Evolutionary conservation across 2,329 filamentous ascomycete genomes (phyloP), one percentile per base, ranked within the genome.

Genomic region (Fonsecaea erecta): DNA sequence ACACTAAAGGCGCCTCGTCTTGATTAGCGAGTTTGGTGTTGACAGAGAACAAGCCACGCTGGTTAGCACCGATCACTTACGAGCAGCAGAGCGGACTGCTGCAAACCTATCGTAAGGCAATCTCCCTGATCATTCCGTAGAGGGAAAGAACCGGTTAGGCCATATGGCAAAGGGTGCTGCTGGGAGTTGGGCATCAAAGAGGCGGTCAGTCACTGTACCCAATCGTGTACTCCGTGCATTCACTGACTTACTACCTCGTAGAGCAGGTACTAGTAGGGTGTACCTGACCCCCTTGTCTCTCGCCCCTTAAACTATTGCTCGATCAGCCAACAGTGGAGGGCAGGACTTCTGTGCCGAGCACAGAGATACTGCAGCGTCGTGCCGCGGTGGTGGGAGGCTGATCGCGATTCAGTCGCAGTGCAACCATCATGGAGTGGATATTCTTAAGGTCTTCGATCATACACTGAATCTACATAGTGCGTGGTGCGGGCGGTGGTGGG

Each of bases 381-480:
- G n/a, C n/a, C n/a, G n/a, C n/a, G 24, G 21, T 43, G 2, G 43
- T 7, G 12, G 34, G 34, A 9, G 16, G 18, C 16, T 57, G 54
- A 34, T 28, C 21, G 11, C 16, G 32, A 24, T 11, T 35, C n/a
- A n/a, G n/a, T n/a, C n/a, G n/a, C n/a, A n/a, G n/a, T n/a, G n/a
- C n/a, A n/a, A n/a, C n/a, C n/a, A n/a, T n/a, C n/a, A n/a, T n/a
- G n/a, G n/a, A n/a, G 32, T 30, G 35, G 18, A 57, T 9, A 24
- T n/a, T 28, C 24, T 28, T 40, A 35, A 57, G 18, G 16, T 57
- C 54, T 18, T n/a, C 18, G 54, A 40, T 16, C 35, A 57, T 57
- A 3, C 16, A 6, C 7, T 1, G 3, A 37, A 43, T 26, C 40
- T 57, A 35, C 26, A 8, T n/a, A 5, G 34, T 21, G 16, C 37